Evolutionary conservation across 2,329 filamentous ascomycete genomes (phyloP).

Genomic region (Penicillium sp.): DNA sequence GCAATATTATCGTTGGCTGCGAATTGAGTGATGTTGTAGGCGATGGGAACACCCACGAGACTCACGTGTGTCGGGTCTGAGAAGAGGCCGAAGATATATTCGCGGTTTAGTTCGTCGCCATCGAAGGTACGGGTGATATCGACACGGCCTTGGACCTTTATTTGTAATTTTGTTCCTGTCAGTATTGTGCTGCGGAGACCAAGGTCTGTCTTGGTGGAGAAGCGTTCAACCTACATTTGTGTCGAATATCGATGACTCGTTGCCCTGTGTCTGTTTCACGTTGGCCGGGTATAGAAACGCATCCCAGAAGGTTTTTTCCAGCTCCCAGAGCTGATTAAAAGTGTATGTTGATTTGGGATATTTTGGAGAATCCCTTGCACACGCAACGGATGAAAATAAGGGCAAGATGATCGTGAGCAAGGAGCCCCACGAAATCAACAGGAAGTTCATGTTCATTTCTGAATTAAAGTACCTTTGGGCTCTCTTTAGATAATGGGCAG

Average conservation of each 20-base stretch:
- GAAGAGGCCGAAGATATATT: constrained; percentile 31
- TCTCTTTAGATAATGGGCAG: no score
- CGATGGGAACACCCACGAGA: constrained; percentile 22
- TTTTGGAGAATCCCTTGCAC: background rate
- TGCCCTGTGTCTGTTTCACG: constrained; percentile 20
- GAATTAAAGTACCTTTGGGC: no score
- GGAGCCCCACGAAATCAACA: no score
- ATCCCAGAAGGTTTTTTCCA: constrained; percentile 25
- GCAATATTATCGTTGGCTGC: constrained; percentile 22
- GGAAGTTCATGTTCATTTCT: no score
- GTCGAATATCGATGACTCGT: constrained; percentile 22
- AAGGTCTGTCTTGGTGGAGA: background rate
- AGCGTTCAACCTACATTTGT: constrained; percentile 14
- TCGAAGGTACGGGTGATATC: constrained; percentile 28
- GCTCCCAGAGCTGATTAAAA: constrained; percentile 23
- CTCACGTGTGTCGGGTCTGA: constrained; percentile 17
- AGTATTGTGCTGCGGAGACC: no score
- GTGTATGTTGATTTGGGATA: constrained; percentile 10
- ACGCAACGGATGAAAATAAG: no score
- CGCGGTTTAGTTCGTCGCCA: constrained; percentile 26
- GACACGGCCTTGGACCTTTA: constrained; percentile 26
- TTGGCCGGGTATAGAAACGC: constrained; percentile 27
- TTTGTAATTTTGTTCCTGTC: background rate
- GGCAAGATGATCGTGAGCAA: no score
- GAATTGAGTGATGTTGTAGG: constrained; percentile 28